Evolutionary conservation across 352 stramenopile species (phyloP).

Genomic region (Pythium dissotocum): DNA sequence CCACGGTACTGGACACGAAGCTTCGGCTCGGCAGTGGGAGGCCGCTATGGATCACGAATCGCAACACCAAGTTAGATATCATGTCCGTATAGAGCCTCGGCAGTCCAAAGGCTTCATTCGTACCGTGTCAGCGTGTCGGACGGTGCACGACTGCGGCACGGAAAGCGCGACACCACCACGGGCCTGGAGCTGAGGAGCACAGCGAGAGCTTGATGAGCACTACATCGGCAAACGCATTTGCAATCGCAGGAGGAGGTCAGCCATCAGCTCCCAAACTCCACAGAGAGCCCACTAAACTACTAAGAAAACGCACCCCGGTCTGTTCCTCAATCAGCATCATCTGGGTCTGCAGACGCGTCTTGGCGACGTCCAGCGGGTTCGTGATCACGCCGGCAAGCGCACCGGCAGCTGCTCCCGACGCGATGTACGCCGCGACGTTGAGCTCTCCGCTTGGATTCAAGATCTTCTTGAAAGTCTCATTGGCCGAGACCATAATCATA

Average conservation of each 20-base stretch:
- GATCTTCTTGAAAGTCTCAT: constrained; percentile 97
- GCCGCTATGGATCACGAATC: neutral
- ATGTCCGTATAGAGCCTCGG: too few species aligned
- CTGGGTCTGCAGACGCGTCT: constrained; percentile 97
- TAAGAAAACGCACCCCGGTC: constrained; percentile 47
- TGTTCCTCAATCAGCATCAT: constrained; percentile 65
- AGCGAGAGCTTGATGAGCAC: constrained; percentile 74
- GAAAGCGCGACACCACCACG: constrained; percentile 61
- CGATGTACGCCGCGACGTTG: constrained; percentile 91
- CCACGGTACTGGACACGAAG: constrained; percentile 73
- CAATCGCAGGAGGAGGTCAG: constrained; percentile 17
- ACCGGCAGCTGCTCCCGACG: constrained; percentile 93
- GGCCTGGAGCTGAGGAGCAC: constrained; percentile 62
- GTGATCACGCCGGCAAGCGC: constrained; percentile 90
- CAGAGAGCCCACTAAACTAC: too few species aligned
- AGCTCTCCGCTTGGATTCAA: constrained; percentile 87
- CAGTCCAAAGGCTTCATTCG: constrained; percentile 5
- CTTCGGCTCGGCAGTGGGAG: constrained; percentile 41
- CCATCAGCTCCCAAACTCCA: constrained; percentile 11
- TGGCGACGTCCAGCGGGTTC: constrained; percentile 98
- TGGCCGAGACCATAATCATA: constrained; percentile 97
- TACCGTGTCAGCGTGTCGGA: constrained; percentile 48
- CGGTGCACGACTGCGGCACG: constrained; percentile 59
- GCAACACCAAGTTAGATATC: too few species aligned
- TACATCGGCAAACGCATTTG: constrained; percentile 42